A percentile compares a stretch with the other conserved stretches of the same genome.
These are phyloP conservation scores for Pouteria glomerata DNA, from an alignment of 148 eudicot species.

Conservation along the genomic window DNA sequence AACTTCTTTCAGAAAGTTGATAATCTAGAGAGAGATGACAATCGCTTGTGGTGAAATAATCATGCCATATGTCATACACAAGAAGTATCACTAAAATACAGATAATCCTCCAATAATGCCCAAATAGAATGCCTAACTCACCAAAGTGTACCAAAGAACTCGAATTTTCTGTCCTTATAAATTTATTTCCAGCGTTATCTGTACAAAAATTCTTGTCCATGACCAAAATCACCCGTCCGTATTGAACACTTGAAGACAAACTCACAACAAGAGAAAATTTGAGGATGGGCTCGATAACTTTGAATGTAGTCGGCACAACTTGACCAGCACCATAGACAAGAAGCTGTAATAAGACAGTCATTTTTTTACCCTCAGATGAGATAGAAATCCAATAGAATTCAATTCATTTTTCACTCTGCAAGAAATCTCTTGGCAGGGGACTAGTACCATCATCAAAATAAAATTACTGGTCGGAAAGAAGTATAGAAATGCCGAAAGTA, in stretches of 20 bases:
- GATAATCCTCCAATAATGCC: not conserved
- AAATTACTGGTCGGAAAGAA: not conserved
- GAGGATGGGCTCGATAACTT: conserved; percentile 54
- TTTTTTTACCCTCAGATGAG: too few relatives aligned
- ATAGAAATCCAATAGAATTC: conserved; percentile 2
- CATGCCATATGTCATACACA: not conserved
- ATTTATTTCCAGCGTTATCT: conserved; percentile 78
- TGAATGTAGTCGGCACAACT: conserved; percentile 67
- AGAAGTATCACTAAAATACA: not conserved
- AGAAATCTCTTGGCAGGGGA: not conserved
- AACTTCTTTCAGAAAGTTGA: not conserved
- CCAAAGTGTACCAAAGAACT: conserved; percentile 67
- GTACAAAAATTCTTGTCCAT: conserved; percentile 77
- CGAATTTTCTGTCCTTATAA: conserved; percentile 61
- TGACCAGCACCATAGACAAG: conserved; percentile 79
- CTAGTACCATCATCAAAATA: not conserved
- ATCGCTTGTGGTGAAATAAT: not conserved
- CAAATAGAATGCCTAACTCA: conserved; percentile 27
- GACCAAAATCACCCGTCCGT: conserved; percentile 66
- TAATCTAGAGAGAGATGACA: not conserved
- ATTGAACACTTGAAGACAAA: conserved; percentile 43
- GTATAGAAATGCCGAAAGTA: not conserved
- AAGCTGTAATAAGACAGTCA: conserved; percentile 71
- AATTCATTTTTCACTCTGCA: not conserved
- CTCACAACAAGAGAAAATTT: conserved; percentile 50